Evolutionary conservation across 2,329 filamentous ascomycete species (phyloP).

Genomic region (Mycocentrospora acerina): DNA sequence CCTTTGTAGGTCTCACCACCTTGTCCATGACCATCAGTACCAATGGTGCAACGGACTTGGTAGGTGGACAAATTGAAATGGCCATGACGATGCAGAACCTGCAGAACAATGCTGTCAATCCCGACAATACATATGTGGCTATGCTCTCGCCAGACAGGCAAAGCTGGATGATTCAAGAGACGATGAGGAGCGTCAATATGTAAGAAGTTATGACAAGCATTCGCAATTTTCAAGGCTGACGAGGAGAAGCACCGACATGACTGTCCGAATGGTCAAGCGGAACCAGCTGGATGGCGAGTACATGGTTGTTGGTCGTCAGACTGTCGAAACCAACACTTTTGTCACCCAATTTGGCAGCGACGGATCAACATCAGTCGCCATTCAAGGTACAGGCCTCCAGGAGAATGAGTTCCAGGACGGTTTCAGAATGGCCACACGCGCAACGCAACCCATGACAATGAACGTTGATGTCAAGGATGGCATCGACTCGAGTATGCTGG

Average conservation of each 20-base stretch:
- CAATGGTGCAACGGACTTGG: constrained; percentile 38
- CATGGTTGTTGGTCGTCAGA: constrained; percentile 42
- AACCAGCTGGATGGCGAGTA: constrained; percentile 41
- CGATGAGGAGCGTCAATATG: constrained; percentile 39
- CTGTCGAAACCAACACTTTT: constrained; percentile 35
- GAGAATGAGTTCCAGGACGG: constrained; percentile 43
- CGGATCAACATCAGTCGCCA: constrained; percentile 27
- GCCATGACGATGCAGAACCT: constrained; percentile 34
- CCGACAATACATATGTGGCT: constrained; percentile 40
- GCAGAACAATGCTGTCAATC: constrained; percentile 30
- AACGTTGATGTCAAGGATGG: constrained; percentile 40
- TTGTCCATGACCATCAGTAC: constrained; percentile 41
- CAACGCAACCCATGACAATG: constrained; percentile 40
- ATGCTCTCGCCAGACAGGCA: constrained; percentile 41
- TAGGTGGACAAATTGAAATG: constrained; percentile 41
- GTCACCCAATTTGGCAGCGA: constrained; percentile 37
- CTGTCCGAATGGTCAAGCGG: constrained; percentile 39
- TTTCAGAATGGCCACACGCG: constrained; percentile 40
- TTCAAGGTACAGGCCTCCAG: constrained; percentile 39
- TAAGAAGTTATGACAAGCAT: constrained; percentile 4
- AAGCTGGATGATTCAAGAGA: constrained; percentile 42
- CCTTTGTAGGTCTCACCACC: constrained; percentile 36
- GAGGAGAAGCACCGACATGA: constrained; percentile 33
- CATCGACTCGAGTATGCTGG: constrained; percentile 35
- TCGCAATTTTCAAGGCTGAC: constrained; percentile 2